phyloP scores from a whole-genome alignment of 129 eudicot species.

The Flaveria sonorensis region DNA sequence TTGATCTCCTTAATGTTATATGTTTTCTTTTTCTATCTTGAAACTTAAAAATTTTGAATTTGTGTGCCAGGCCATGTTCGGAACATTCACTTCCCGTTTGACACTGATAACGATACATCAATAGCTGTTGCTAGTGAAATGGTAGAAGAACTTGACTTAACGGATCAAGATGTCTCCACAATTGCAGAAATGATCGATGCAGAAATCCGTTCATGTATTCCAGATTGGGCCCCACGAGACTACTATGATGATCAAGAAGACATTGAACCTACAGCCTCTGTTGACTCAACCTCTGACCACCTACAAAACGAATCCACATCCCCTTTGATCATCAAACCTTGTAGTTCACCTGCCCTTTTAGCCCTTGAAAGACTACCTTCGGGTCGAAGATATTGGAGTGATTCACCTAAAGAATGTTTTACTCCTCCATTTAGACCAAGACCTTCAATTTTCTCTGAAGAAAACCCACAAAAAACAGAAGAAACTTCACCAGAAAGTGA shows the following conservation, averaged over 20 bases:
- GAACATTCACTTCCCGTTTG: constrained; percentile 95
- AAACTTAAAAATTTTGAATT: constrained; percentile 8
- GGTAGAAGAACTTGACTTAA: constrained; percentile 93
- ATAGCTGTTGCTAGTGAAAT: constrained; percentile 96
- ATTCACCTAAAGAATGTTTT: constrained; percentile 61
- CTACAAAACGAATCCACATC: constrained; percentile 41
- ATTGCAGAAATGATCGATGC: constrained; percentile 85
- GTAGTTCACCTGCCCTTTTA: constrained; percentile 33
- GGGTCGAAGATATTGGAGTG: constrained; percentile 78
- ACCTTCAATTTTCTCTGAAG: constrained; percentile 48
- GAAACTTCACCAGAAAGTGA: constrained; percentile 39
- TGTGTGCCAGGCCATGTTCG: constrained; percentile 65
- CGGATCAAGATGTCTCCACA: constrained; percentile 87
- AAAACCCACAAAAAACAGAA: constrained; percentile 32
- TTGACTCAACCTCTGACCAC: constrained; percentile 38
- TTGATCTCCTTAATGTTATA: background rate
- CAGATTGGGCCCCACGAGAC: constrained; percentile 79
- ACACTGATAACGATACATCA: constrained; percentile 86
- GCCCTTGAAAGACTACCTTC: constrained; percentile 74
- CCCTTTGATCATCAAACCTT: constrained; percentile 41
- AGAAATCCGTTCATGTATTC: constrained; percentile 78
- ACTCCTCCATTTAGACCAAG: constrained; percentile 70
- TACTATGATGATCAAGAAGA: constrained; percentile 38
- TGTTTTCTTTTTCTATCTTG: constrained; percentile 13
- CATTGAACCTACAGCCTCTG: constrained; percentile 38